Evolutionary conservation across 139 green algal genomes (phyloP), one percentile per base, ranked within the genome.

Genomic region (Chlorella sp.): DNA sequence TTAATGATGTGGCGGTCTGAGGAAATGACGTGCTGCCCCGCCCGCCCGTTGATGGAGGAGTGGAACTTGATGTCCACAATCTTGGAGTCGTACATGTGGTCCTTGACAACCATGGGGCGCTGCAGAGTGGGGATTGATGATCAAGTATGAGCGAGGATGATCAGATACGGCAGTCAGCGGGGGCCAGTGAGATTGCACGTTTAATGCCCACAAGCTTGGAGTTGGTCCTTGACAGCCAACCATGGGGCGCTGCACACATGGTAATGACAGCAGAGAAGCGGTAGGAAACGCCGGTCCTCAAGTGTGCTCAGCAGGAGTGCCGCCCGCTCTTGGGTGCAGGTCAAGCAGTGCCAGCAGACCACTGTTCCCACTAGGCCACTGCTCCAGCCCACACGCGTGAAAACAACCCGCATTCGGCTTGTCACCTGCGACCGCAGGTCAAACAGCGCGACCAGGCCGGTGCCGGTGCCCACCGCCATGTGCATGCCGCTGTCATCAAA

Each of bases 21-120:
- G n/a, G 90, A 96, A 9, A 98, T 90, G 44, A 99, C 88, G 36
- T 88, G 89, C 44, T 90, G 89, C 30, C 84, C 51, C 73, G 64
- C 72, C 68, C 7, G 43, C 19, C 62, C 69, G 38, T 67, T 58
- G 46, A 62, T 56, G 7, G 77, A 65, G 20, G 72, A 56, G 81
- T 98, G 95, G 88, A 96, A 99, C 83, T 98, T 98, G 90, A 99
- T 95, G 94, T 98, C 95, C 41, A 94, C 73, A 67, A 99, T 99
- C 38, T 80, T 89, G 9, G 86, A 83, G 72, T 91, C 95, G 62
- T 98, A 99, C 96, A 98, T 98, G 91, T 99, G 97, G 87, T 99
- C 97, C 88, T 99, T 99, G 6, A 95, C 90, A 1, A 94, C 38
- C 76, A 97, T 80, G 22, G 97, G 96, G 28, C 85, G 67, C 28